These are phyloP conservation scores for Xylaria sp. DNA, from an alignment of 2,329 filamentous ascomycete genomes.

Conservation along the genomic window DNA sequence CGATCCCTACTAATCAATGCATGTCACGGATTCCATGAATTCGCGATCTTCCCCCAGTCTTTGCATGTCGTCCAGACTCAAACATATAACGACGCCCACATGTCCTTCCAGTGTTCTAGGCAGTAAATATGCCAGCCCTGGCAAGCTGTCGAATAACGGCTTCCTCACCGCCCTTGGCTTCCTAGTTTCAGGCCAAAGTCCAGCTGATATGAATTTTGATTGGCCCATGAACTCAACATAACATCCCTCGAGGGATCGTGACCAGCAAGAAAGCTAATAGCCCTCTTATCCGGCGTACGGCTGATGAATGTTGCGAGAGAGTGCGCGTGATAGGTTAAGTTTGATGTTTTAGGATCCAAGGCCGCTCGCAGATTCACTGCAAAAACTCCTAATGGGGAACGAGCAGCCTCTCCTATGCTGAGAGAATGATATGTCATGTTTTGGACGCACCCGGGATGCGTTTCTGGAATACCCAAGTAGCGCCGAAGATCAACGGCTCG, in stretches of 20 bases:
- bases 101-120: slow-evolving; percentile 57
- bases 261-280: slow-evolving; percentile 20
- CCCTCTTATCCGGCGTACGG: slow-evolving; percentile 50
- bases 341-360: slow-evolving; percentile 15
- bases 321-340: slow-evolving; percentile 52
- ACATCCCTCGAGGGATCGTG: slow-evolving; percentile 57
- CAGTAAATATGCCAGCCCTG: slow-evolving; percentile 65
- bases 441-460: slow-evolving; percentile 55
- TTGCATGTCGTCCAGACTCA: slow-evolving; percentile 2
- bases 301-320: slow-evolving; percentile 32
- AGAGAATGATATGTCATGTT: slow-evolving; percentile 56
- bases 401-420: neutral
- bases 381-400: slow-evolving; percentile 2
- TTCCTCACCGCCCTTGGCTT: slow-evolving; percentile 53
- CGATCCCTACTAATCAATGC: neutral
- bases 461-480: slow-evolving; percentile 54
- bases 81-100: slow-evolving; percentile 50
- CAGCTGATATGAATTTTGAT: slow-evolving; percentile 56
- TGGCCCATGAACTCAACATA: slow-evolving; percentile 66
- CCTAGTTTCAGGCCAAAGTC: slow-evolving; percentile 62
- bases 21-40: neutral
- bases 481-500: slow-evolving; percentile 63
- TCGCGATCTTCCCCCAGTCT: neutral
- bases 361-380: slow-evolving; percentile 14
- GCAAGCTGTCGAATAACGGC: slow-evolving; percentile 58